A percentile compares a stretch with the other conserved stretches of the same genome.
Conservation (phyloP, 208 protist genomes). For the Acanthamoeba polyphaga region DNA sequence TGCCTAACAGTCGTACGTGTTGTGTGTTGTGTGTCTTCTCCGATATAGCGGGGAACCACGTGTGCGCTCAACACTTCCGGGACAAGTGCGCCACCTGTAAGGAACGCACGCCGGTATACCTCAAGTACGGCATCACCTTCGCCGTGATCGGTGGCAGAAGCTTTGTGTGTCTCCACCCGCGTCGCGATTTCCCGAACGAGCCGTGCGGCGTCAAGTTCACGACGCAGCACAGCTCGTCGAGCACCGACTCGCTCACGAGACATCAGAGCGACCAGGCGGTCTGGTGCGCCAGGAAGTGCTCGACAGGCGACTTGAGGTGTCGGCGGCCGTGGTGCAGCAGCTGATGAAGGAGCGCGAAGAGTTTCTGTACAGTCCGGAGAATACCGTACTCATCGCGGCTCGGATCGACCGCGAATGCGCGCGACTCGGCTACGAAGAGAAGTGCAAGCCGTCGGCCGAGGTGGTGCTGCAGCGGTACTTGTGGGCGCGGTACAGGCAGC, state of each 20-base stretch:
- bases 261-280: neutral
- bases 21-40: neutral
- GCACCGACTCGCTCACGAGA: neutral
- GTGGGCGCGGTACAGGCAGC: neutral
- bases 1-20: neutral
- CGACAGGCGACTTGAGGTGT: neutral
- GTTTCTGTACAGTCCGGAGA: too few relatives aligned
- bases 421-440: neutral
- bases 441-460: neutral
- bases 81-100: neutral
- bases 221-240: neutral
- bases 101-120: neutral
- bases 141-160: neutral
- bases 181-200: neutral
- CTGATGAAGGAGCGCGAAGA: neutral
- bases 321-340: neutral
- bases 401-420: neutral
- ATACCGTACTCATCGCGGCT: too few relatives aligned
- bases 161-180: neutral
- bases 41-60: neutral
- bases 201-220: neutral
- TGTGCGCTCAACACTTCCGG: neutral
- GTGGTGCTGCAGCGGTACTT: neutral
- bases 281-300: neutral
- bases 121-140: slow-evolving; percentile 5